Percentiles rank a stretch among this genome's conserved stretches.
Conservation (phyloP, 768 basidiomycete genomes). For the Tricholoma sp. region DNA sequence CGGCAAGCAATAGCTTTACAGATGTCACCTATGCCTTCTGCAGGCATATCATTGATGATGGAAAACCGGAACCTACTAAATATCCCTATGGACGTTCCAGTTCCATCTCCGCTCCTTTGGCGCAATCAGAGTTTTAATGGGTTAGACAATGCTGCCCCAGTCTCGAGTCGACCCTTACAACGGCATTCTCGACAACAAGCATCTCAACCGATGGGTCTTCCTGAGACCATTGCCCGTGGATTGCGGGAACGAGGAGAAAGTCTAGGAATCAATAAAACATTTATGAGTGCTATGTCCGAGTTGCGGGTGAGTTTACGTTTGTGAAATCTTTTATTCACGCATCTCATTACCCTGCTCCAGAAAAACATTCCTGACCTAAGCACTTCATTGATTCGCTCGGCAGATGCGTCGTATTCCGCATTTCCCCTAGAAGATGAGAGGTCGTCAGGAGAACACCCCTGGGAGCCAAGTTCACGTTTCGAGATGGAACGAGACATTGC, state of each 20-base stretch:
- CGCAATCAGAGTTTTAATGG: conserved; percentile 30
- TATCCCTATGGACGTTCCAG: conserved; percentile 64
- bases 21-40: conserved; percentile 65
- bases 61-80: conserved; percentile 80
- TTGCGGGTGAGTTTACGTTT: conserved; percentile 47
- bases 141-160: conserved; percentile 8
- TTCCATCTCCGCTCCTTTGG: conserved; percentile 31
- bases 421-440: conserved; percentile 65
- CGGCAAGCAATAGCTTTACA: conserved; percentile 80
- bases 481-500: conserved; percentile 65
- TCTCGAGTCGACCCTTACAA: conserved; percentile 9
- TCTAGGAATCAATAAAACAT: conserved; percentile 78
- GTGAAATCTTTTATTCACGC: not conserved
- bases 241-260: conserved; percentile 74
- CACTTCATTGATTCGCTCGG: conserved; percentile 57
- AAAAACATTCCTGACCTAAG: conserved; percentile 85
- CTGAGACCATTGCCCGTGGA: conserved; percentile 70
- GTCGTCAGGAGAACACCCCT: conserved; percentile 51
- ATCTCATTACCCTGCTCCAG: conserved; percentile 29
- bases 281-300: conserved; percentile 78
- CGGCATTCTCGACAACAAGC: conserved; percentile 35
- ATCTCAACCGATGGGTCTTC: conserved; percentile 45
- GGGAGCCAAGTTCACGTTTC: conserved; percentile 66
- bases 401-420: conserved; percentile 39
- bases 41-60: conserved; percentile 71